Base-by-base conservation (phyloP, 306 rosid genomes). In the Psophocarpus tetragonolobus region DNA sequence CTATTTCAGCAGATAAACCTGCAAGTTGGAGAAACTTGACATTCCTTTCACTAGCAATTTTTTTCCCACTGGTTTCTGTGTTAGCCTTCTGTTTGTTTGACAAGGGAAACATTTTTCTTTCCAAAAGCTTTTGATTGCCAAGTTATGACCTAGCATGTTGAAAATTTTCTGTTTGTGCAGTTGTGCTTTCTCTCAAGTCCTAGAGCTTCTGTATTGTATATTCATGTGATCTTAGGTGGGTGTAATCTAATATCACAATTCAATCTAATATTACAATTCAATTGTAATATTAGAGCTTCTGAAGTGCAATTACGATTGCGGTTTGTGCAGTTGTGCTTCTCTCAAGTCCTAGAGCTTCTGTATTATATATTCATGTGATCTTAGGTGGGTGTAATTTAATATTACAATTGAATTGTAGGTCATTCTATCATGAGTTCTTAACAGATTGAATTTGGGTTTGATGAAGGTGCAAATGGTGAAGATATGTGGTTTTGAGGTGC, bases 11-110 rank as follows among this genome's bases (percentile, higher is more conserved):
- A 68, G 60, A 68, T 38, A 81, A 50, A 54, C 70, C 73, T 65
- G 57, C 87, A 68, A 80, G 80, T 68, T 63, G 81, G 79, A 58
- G 76, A 53, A 85, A 47, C 73, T 58, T 78, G 32, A 64, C 73
- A 35, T 81, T 66, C 69, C 29, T 87, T 61, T 71, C 42, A 15
- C n/a, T 84, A 73, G 84, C 88, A 26, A 14, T 85, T 33, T 56
- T 86, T 77, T 64, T 83, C 23, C 70, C 86, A 26, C 70, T 92
- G 63, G 41, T 87, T 81, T 76, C 79, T 27, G 62, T 78, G 73
- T 81, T 80, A 24, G 87, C 60, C 47, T 38, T 83, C 51, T 79
- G 41, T 78, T 69, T 87, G 61, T 76, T 87, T 69, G 74, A 86
- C 74, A 71, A 85, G 54, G 79, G 80, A 88, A 64, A 68, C 38